Evolutionary conservation across 257 asterid genomes (phyloP), one percentile per base, ranked within the genome.

Genomic region (Echium plantagineum): DNA sequence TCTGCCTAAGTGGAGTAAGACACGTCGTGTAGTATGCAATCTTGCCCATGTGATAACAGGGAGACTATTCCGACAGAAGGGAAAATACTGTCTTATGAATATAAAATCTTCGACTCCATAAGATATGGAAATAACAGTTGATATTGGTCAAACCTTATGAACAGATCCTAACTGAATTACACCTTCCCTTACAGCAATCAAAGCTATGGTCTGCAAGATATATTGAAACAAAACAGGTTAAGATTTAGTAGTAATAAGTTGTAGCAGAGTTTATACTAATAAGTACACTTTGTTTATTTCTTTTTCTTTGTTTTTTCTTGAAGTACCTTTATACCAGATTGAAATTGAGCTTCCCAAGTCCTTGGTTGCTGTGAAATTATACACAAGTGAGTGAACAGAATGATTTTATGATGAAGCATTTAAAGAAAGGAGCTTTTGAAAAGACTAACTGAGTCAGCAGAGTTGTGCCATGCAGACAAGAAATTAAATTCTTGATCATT

Each of bases 341-440:
- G 94, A 68, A 93, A 93, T 70, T 93, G 99, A 67, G 97, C 97
- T 77, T 93, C 97, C 99, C 99, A 93, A 64, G 99, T 89, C 68
- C 97, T 86, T 12, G 99, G 99, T 67, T 84, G 87, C 99, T 93
- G 86, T 73, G 66, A 9, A 62, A 16, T 59, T 13, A 35, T 2
- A 53, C 35, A 30, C 2, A 48, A 22, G 53, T 18, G 28, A 52
- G 19, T 17, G 5, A 22, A 32, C 6, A 54, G 20, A 10, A 22
- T 9, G 12, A 26, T 6, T 55, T 15, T 9, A 46, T 18, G 32
- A 13, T 60, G 12, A 21, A 48, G 21, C 19, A 24, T 55, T 57
- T 52, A 48, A 49, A 30, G 10, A 15, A 30, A 28, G 53, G 6
- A 59, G 26, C 62, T 31, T 81, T 84, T 69, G 49, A 42, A 42